phyloP scores from a whole-genome alignment of 352 stramenopile species.

The Phytopythium chamaehyphon region DNA sequence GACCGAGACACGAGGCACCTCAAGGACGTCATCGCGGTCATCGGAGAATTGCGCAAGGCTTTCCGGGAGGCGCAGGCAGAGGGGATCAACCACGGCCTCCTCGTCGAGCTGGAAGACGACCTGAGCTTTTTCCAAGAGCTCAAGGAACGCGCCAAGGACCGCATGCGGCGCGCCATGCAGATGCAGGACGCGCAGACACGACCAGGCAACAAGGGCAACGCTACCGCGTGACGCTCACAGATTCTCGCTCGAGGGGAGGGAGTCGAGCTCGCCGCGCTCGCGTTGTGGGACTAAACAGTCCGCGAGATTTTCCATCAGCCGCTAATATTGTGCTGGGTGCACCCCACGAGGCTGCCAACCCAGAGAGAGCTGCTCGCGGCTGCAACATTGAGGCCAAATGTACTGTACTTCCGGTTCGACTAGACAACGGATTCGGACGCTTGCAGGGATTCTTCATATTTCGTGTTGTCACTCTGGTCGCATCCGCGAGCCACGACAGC shows the following conservation, averaged over 20 bases:
- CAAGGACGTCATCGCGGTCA: constrained; percentile 49
- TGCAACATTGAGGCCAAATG: no score
- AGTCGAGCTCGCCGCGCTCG: neutral
- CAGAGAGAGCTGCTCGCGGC: no score
- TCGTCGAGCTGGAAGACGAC: constrained; percentile 64
- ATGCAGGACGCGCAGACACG: constrained; percentile 38
- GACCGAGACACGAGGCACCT: constrained; percentile 65
- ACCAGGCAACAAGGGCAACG: constrained; percentile 25
- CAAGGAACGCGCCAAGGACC: constrained; percentile 67
- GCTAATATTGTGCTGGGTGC: no score
- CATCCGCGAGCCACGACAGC: no score
- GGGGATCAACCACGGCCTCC: constrained; percentile 47
- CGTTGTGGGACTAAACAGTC: no score
- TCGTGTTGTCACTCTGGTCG: no score
- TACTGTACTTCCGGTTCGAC: no score
- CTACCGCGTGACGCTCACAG: constrained; percentile 15
- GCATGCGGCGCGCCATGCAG: constrained; percentile 59
- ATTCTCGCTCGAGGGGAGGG: neutral
- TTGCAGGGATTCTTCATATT: no score
- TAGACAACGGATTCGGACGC: no score
- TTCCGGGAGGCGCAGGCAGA: constrained; percentile 48
- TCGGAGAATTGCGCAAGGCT: constrained; percentile 42
- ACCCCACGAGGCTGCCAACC: no score
- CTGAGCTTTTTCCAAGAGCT: constrained; percentile 66
- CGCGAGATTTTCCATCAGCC: no score